Conservation (phyloP, 352 stramenopile genomes). For the Phytophthora nicotianae region DNA sequence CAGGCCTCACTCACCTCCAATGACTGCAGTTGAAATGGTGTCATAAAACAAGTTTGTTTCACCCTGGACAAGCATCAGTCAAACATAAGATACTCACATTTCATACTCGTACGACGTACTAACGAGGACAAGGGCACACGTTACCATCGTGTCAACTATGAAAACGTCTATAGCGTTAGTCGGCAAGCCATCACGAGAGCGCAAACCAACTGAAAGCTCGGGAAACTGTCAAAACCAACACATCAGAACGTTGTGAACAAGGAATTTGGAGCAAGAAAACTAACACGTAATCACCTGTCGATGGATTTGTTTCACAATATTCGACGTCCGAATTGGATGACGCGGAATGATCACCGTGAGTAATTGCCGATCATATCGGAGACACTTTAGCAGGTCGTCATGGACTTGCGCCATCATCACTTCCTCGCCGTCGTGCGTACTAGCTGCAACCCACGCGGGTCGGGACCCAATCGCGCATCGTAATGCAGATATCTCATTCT, state of each 20-base stretch:
- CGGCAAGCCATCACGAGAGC: slow-evolving; percentile 45
- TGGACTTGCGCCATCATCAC: slow-evolving; percentile 50
- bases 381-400: slow-evolving; percentile 17
- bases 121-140: not conserved
- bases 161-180: slow-evolving; percentile 44
- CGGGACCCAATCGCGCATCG: slow-evolving; percentile 31
- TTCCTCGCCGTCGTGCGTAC: slow-evolving; percentile 77
- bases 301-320: slow-evolving; percentile 46
- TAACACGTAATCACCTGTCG: slow-evolving; percentile 26
- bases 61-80: slow-evolving; percentile 34
- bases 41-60: slow-evolving; percentile 67
- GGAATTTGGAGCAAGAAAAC: not conserved
- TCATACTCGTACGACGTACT: not conserved
- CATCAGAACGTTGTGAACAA: not conserved
- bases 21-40: slow-evolving; percentile 54
- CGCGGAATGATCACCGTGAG: slow-evolving; percentile 66
- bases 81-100: slow-evolving; percentile 1
- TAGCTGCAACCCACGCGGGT: slow-evolving; percentile 58
- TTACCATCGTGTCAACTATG: slow-evolving; percentile 72
- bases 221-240: slow-evolving; percentile 41
- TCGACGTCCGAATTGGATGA: slow-evolving; percentile 48
- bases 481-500: slow-evolving; percentile 10
- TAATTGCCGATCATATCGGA: slow-evolving; percentile 17
- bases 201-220: slow-evolving; percentile 36
- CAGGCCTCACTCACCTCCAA: slow-evolving; percentile 49